Percentiles rank a stretch among this genome's conserved stretches.
These are phyloP conservation scores for Lichenothelia convexa DNA, from an alignment of 495 filamentous ascomycete species.

Conservation along the genomic window DNA sequence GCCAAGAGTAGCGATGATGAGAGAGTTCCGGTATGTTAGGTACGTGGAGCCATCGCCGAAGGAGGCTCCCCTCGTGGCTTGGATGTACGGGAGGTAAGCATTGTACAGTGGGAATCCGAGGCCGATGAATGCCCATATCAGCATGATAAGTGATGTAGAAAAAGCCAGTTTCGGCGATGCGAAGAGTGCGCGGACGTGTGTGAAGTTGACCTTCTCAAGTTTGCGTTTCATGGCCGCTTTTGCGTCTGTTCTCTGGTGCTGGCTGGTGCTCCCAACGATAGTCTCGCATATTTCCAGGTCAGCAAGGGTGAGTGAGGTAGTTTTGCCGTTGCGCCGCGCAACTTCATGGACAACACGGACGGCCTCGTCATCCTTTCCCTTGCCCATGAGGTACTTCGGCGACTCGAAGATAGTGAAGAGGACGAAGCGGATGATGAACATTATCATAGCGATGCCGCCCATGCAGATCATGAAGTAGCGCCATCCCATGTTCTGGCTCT, in stretches of 20 bases:
- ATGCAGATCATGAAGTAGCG: constrained; percentile 54
- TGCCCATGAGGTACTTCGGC: constrained; percentile 13
- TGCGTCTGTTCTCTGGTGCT: background rate
- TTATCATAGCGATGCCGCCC: constrained; percentile 46
- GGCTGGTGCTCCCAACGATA: background rate
- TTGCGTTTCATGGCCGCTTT: background rate
- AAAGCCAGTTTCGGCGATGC: background rate
- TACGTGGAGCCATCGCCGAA: constrained; percentile 20
- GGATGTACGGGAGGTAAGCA: constrained; percentile 30
- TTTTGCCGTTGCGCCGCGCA: constrained; percentile 9
- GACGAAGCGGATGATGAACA: constrained; percentile 15
- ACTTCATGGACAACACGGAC: constrained; percentile 13
- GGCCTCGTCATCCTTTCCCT: constrained; percentile 10
- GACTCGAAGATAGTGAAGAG: constrained; percentile 16
- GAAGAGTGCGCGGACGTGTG: too few species aligned
- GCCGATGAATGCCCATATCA: constrained; percentile 9
- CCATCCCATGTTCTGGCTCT: constrained; percentile 60
- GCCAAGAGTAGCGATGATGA: constrained; percentile 38
- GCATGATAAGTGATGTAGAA: background rate
- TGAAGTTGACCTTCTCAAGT: constrained; percentile 5
- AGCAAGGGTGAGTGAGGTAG: constrained; percentile 9
- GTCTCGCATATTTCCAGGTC: background rate
- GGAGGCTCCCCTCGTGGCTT: constrained; percentile 19
- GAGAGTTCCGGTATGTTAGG: constrained; percentile 41
- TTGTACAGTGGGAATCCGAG: constrained; percentile 16